These are phyloP conservation scores for Phytopythium mirpurense DNA, from an alignment of 352 stramenopile species.

Conservation along the genomic window DNA sequence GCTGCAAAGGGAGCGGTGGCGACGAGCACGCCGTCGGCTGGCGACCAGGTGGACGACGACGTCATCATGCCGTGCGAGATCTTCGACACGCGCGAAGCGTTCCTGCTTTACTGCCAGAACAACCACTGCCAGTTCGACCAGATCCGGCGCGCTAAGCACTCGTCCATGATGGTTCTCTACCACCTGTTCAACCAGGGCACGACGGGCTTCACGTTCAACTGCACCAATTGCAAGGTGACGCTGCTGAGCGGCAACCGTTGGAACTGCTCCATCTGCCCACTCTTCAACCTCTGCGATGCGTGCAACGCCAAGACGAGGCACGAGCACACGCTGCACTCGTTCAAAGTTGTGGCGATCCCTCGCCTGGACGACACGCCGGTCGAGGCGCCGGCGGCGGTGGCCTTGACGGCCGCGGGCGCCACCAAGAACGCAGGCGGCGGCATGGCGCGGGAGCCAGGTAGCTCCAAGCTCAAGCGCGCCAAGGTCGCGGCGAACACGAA, in stretches of 20 bases:
- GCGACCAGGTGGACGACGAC: slow-evolving; percentile 59
- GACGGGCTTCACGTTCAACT: slow-evolving; percentile 97
- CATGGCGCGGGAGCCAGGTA: slow-evolving; percentile 40
- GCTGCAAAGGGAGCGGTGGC: slow-evolving; percentile 28
- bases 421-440: slow-evolving; percentile 9
- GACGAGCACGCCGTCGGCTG: slow-evolving; percentile 14
- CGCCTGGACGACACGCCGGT: slow-evolving; percentile 45
- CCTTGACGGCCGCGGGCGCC: slow-evolving; percentile 19
- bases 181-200: slow-evolving; percentile 92
- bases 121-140: slow-evolving; percentile 85
- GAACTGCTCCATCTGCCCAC: slow-evolving; percentile 94
- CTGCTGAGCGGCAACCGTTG: slow-evolving; percentile 94
- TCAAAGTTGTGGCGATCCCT: slow-evolving; percentile 89
- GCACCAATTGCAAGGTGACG: slow-evolving; percentile 91
- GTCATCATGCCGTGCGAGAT: slow-evolving; percentile 98
- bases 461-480: slow-evolving; percentile 37
- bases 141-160: slow-evolving; percentile 78
- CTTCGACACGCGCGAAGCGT: slow-evolving; percentile 90
- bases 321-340: slow-evolving; percentile 90
- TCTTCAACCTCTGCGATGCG: slow-evolving; percentile 96
- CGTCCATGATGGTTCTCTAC: slow-evolving; percentile 84
- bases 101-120: slow-evolving; percentile 87
- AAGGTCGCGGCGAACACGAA: slow-evolving; percentile 21
- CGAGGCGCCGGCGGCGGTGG: slow-evolving; percentile 23
- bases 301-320: slow-evolving; percentile 92